Base-by-base conservation (phyloP, 805 yeast species). In the Kodamaea fukazawae region DNA sequence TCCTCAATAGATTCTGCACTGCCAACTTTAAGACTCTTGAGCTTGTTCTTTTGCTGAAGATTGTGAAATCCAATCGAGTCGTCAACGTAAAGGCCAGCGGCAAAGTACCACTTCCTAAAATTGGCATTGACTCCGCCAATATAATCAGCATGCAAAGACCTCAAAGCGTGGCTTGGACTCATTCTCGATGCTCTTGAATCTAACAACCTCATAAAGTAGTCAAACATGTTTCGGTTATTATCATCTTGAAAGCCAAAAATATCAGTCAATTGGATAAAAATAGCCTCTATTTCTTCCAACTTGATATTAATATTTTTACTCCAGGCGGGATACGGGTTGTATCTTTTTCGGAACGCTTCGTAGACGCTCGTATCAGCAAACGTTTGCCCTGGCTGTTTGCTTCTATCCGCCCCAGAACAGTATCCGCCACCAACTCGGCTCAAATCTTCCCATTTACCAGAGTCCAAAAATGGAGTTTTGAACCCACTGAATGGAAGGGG, bases 51-150 rank as follows among this genome's bases (percentile, higher is more conserved):
- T 1, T 63, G 58, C 34, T 58, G 44, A n/a, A 55, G 37, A 40
- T 65, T 54, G 2, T 48, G 56, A 42, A 60, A 65, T 2, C 74
- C 75, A 42, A 63, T 42, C 1, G 70, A 57, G 47, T 78, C 83
- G 41, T 76, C 79, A 27, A 76, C 57, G 61, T 84, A 89, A 64
- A 83, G 67, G 44, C 76, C 78, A 2, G 86, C 77, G 1, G 88
- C 87, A 61, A 85, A 81, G 51, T 81, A 83, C 93, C 93, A 84
- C 49, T 79, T 83, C 43, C 74, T 71, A 54, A 76, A 84, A 53
- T 84, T 84, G 1, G 91, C 67, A 48, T 79, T 76, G 3, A 70
- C 51, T 0, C 91, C 93, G 3, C 88, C 86, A 52, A 84, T 79
- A 52, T 83, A 85, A 55, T 84, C 91, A 1, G 82, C 81, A 57